Percentiles rank a stretch among this genome's conserved stretches.
Evolutionary conservation across 2,329 filamentous ascomycete genomes (phyloP).

Genomic region (Alternaria viburni): DNA sequence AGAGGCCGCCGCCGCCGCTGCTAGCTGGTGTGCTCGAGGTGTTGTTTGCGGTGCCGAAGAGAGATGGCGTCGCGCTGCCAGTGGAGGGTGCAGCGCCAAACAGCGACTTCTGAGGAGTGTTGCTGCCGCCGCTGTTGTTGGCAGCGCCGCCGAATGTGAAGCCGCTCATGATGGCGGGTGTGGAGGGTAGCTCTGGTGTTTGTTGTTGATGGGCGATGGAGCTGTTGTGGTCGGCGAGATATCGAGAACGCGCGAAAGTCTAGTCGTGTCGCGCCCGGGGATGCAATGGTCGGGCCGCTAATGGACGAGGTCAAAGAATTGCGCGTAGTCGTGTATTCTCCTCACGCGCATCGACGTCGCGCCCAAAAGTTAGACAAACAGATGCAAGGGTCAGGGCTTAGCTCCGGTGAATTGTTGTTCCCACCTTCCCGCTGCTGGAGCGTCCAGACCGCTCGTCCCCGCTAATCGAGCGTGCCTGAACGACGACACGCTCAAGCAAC

Average conservation of each 20-base stretch:
- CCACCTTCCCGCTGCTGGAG: slow-evolving; percentile 11
- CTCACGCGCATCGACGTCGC: slow-evolving; percentile 25
- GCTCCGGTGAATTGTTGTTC: slow-evolving; percentile 34
- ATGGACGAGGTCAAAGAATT: slow-evolving; percentile 6
- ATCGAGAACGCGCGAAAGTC: slow-evolving; percentile 1
- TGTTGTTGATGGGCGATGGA: slow-evolving; percentile 20
- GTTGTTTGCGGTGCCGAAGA: slow-evolving; percentile 36
- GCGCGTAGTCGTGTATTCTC: slow-evolving; percentile 20
- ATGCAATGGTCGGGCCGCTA: slow-evolving; percentile 1
- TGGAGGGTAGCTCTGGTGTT: slow-evolving; percentile 10
- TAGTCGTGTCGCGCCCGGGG: not conserved
- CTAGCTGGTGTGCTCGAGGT: slow-evolving; percentile 24
- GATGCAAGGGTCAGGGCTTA: slow-evolving; percentile 25
- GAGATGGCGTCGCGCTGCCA: slow-evolving; percentile 27
- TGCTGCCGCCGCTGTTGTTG: slow-evolving; percentile 20
- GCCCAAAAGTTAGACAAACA: slow-evolving; percentile 39
- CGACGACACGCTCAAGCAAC: slow-evolving; percentile 24
- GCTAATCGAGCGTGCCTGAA: slow-evolving; percentile 23
- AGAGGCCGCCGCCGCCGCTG: slow-evolving; percentile 23
- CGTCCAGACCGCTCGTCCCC: slow-evolving; percentile 24
- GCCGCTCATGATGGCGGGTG: slow-evolving; percentile 25
- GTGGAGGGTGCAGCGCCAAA: slow-evolving; percentile 35
- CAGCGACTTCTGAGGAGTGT: slow-evolving; percentile 40
- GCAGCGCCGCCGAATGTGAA: slow-evolving; percentile 39
- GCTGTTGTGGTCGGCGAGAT: slow-evolving; percentile 1